A percentile compares a stretch with the other conserved stretches of the same genome.
Evolutionary conservation across 306 rosid genomes (phyloP).

Genomic region (Citrullus mucosospermus): DNA sequence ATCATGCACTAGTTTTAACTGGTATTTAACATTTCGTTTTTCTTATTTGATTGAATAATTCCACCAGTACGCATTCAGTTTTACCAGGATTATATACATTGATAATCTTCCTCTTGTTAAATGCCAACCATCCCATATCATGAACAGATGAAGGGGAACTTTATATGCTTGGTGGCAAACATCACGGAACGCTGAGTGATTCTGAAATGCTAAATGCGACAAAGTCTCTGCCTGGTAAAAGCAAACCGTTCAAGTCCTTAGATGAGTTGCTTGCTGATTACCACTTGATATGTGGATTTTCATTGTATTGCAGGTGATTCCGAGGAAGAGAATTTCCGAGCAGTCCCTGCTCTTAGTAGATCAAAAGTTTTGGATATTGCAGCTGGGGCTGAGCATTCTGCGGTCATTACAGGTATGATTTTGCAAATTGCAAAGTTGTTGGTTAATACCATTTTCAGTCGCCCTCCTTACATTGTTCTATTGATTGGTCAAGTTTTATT

Average conservation of each 20-base stretch:
- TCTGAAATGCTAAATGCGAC: conserved; percentile 18
- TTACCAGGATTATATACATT: not conserved
- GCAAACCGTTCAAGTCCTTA: too few relatives aligned
- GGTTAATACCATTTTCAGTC: not conserved
- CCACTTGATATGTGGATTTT: not conserved
- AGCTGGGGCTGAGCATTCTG: conserved; percentile 82
- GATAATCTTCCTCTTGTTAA: conserved; percentile 7
- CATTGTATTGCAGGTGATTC: conserved; percentile 14
- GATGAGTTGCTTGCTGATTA: too few relatives aligned
- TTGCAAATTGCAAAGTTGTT: not conserved
- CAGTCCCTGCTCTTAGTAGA: conserved; percentile 40
- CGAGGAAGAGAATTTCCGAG: conserved; percentile 25
- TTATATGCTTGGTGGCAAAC: conserved; percentile 72
- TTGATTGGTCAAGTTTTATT: not conserved
- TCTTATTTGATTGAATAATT: not conserved
- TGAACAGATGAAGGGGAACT: conserved; percentile 43
- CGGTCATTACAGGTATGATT: conserved; percentile 49
- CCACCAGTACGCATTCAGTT: not conserved
- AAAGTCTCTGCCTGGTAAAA: conserved; percentile 37
- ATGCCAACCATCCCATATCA: not conserved
- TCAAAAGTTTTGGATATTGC: conserved; percentile 39
- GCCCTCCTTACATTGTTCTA: not conserved
- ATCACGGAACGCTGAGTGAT: conserved; percentile 53
- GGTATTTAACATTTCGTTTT: conserved; percentile 24
- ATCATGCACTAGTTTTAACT: conserved; percentile 65